Conservation (phyloP, 1,284 basidiomycete genomes). For the Taiwanofungus camphoratus region DNA sequence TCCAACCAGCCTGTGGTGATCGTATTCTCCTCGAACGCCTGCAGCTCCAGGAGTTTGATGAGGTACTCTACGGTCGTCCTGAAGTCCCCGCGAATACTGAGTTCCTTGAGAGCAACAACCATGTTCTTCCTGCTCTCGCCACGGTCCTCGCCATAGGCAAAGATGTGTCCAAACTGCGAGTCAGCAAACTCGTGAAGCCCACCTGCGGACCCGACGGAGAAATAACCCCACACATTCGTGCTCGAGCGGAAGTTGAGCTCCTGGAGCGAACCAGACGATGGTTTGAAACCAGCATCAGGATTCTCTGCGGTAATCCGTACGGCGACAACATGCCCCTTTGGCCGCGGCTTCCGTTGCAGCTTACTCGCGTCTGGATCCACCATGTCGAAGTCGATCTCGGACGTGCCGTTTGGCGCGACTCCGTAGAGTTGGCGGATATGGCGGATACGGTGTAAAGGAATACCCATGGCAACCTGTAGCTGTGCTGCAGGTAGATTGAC, state of each 20-base stretch:
- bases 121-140: conserved; percentile 97
- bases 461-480: conserved; percentile 97
- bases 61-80: conserved; percentile 98
- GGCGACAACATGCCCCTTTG: conserved; percentile 98
- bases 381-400: conserved; percentile 97
- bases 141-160: conserved; percentile 97
- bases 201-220: conserved; percentile 93
- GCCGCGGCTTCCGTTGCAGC: conserved; percentile 91
- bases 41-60: conserved; percentile 95
- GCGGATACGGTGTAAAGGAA: conserved; percentile 92
- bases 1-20: conserved; percentile 99
- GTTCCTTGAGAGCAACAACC: conserved; percentile 98
- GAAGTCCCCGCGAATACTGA: conserved; percentile 99
- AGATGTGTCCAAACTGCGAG: conserved; percentile 98
- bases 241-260: conserved; percentile 99
- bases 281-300: conserved; percentile 99
- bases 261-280: conserved; percentile 93
- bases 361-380: conserved; percentile 80
- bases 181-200: conserved; percentile 99
- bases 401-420: conserved; percentile 79
- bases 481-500: conserved; percentile 98
- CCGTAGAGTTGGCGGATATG: conserved; percentile 98
- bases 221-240: conserved; percentile 99
- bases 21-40: conserved; percentile 95
- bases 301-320: conserved; percentile 99